Evolutionary conservation across 257 asterid species (phyloP), one percentile per base, ranked within the genome.

Genomic region (Paraleonurus japonicus): DNA sequence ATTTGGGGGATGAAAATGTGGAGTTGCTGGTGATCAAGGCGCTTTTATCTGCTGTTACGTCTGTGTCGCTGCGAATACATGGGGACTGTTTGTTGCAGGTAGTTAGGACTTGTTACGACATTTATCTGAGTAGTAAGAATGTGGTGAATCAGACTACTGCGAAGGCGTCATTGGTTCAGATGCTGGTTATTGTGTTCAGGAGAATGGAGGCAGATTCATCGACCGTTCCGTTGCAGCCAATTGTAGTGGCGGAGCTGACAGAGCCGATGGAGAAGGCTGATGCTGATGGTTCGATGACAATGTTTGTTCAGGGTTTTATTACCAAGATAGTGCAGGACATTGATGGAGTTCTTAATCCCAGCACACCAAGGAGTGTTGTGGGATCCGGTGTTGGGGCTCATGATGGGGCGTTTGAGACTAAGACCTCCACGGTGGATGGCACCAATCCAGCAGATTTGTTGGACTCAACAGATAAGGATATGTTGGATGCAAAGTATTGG

Each of bases 141-240:
- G 86, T 85, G 74, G 99, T 95, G 88, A 92, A 92, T 81, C 97
- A 92, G 87, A 89, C 96, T 5, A 92, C 99, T 8, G 96, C 98
- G 2, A 95, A 89, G 85, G 99, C 99, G 22, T 92, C 99, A n/a
- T 58, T 95, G 89, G 88, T 89, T 70, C 99, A 92, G 79, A 95
- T 95, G 98, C 82, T 95, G 74, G 98, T 95, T 33, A 95, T 95
- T 76, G 97, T 95, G 71, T 95, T 95, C 60, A 75, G 98, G 75
- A 85, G 99, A 76, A 95, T 95, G 99, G 99, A 95, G 92, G 99
- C 99, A 1, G 99, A 95, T 78, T 89, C 96, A 10, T 88, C 96
- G 1, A 92, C 98, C 0, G 98, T 92, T 70, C 98, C 98, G 1
- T 70, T 88, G 78, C 95, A 92, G 81, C 99, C 99, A 20, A 92